A percentile compares a stretch with the other conserved stretches of the same genome.
phyloP scores from a whole-genome alignment of 2,329 filamentous ascomycete species.

The Botrytis fragariae region DNA sequence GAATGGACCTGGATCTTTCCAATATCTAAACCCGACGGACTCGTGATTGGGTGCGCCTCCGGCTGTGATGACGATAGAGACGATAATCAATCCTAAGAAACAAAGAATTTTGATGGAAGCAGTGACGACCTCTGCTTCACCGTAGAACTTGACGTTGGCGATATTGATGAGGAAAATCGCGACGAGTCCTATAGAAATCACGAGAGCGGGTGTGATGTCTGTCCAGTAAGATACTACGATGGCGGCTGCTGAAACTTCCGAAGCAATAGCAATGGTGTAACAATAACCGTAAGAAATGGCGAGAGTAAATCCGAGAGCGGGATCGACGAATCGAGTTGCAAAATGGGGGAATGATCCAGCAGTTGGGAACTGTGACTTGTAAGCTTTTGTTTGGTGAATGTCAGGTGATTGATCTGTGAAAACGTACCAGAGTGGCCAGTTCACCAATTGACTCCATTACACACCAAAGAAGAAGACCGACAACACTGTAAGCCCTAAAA shows the following conservation, averaged over 20 bases:
- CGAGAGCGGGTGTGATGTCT: conserved; percentile 57
- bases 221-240: conserved; percentile 81
- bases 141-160: conserved; percentile 83
- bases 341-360: conserved; percentile 40
- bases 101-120: conserved; percentile 76
- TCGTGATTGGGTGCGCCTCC: conserved; percentile 60
- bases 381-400: not conserved
- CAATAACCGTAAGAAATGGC: conserved; percentile 39
- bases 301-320: conserved; percentile 37
- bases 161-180: conserved; percentile 78
- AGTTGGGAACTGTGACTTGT: conserved; percentile 34
- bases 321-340: conserved; percentile 40
- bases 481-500: conserved; percentile 42
- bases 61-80: conserved; percentile 60
- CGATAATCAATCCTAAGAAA: conserved; percentile 62
- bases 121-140: conserved; percentile 85
- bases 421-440: conserved; percentile 33
- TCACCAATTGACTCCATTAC: conserved; percentile 40
- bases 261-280: conserved; percentile 57
- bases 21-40: conserved; percentile 65
- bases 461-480: conserved; percentile 38
- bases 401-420: not conserved
- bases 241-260: conserved; percentile 83
- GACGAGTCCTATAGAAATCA: conserved; percentile 79
- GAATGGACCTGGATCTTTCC: conserved; percentile 66